phyloP scores from a whole-genome alignment of 331 rosid genomes.

The Pyracantha coccinea region DNA sequence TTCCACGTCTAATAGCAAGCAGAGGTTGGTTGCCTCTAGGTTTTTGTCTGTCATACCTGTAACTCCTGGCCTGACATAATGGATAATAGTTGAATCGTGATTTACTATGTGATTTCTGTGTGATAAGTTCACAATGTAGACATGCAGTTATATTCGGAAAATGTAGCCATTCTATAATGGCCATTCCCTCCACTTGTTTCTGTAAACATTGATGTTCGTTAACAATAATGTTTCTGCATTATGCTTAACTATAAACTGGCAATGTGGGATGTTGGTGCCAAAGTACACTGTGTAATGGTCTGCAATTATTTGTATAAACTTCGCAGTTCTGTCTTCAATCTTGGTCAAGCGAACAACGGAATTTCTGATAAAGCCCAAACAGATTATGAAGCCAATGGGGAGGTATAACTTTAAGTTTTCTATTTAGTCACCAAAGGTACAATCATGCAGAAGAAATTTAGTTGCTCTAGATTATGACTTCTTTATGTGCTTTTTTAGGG shows the following conservation, averaged over 20 bases:
- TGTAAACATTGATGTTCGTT: background rate
- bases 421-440: conserved; percentile 5
- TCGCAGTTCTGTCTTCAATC: conserved; percentile 49
- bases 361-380: conserved; percentile 26
- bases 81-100: conserved; percentile 10
- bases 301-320: conserved; percentile 8
- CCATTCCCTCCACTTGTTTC: background rate
- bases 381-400: conserved; percentile 75
- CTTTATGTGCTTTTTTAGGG: conserved; percentile 46
- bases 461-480: conserved; percentile 13
- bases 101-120: background rate
- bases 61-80: conserved; percentile 2
- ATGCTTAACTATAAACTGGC: background rate
- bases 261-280: background rate
- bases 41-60: background rate
- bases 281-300: background rate
- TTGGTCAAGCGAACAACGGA: conserved; percentile 33
- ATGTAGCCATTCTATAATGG: background rate
- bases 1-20: conserved; percentile 70
- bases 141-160: background rate
- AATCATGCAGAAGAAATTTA: conserved; percentile 11
- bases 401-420: conserved; percentile 40
- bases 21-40: conserved; percentile 35
- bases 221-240: background rate
- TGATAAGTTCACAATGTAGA: background rate